Percentiles rank a stretch among this genome's conserved stretches.
phyloP scores from a whole-genome alignment of 2,329 filamentous ascomycete genomes.

The Phialophora expanda region DNA sequence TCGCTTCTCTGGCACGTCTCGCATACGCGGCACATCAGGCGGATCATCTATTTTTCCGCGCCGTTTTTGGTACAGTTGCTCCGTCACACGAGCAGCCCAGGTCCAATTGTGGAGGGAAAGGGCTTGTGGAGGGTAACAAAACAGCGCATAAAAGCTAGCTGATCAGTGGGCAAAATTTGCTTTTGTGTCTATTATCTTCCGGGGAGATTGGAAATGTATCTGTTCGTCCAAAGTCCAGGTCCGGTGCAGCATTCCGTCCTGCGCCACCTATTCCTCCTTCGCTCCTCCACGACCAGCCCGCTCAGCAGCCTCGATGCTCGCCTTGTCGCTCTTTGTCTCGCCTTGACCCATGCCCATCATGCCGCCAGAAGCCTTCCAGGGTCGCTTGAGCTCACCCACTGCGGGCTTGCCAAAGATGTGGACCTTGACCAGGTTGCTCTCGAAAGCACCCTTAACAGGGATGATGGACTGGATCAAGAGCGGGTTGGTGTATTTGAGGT shows the following conservation, averaged over 20 bases:
- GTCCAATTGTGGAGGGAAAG: not conserved
- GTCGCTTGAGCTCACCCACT: constrained; percentile 87
- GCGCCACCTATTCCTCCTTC: constrained; percentile 54
- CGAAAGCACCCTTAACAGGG: constrained; percentile 91
- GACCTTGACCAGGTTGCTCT: constrained; percentile 96
- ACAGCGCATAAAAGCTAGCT: constrained; percentile 8
- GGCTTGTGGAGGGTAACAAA: not conserved
- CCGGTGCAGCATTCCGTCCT: not conserved
- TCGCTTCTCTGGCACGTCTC: not conserved
- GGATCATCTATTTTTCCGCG: constrained; percentile 34
- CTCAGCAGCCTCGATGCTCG: constrained; percentile 63
- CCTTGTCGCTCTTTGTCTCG: constrained; percentile 88
- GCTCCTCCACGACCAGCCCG: constrained; percentile 57
- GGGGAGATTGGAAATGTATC: constrained; percentile 12
- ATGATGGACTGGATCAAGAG: constrained; percentile 98
- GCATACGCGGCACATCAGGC: constrained; percentile 25
- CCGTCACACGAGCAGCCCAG: constrained; percentile 14
- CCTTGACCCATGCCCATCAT: constrained; percentile 75
- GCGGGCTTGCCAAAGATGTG: constrained; percentile 87
- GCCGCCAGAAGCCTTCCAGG: constrained; percentile 85
- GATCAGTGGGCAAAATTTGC: not conserved
- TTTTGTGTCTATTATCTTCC: constrained; percentile 7
- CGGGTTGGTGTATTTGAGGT: constrained; percentile 99
- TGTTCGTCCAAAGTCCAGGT: constrained; percentile 10
- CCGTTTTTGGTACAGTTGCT: constrained; percentile 17